These are phyloP conservation scores for Linnemannia hyalina DNA, from an alignment of 192 early-diverging fungal genomes.

Conservation along the genomic window DNA sequence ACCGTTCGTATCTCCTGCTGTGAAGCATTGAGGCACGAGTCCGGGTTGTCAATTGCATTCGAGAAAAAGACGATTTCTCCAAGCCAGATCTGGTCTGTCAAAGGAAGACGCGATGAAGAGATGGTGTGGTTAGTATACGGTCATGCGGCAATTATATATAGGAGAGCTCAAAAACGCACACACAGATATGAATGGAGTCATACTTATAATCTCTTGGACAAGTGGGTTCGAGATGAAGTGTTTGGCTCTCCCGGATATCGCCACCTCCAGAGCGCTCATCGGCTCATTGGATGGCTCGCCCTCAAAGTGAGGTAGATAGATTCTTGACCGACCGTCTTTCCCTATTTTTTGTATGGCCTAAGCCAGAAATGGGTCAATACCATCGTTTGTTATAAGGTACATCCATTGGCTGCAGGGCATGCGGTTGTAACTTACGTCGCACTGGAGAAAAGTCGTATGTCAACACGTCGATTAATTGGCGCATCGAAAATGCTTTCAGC, in stretches of 20 bases:
- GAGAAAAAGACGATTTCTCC: constrained; percentile 60
- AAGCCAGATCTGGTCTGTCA: constrained; percentile 57
- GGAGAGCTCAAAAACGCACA: not conserved
- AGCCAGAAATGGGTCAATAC: not conserved
- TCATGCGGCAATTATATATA: not conserved
- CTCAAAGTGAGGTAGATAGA: constrained; percentile 46
- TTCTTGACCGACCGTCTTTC: constrained; percentile 31
- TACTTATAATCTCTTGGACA: constrained; percentile 60
- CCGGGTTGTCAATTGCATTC: constrained; percentile 52
- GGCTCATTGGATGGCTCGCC: constrained; percentile 45
- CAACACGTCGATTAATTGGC: constrained; percentile 53
- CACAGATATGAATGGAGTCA: not conserved
- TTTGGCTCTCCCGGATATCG: constrained; percentile 58
- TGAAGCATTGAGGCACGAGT: constrained; percentile 42
- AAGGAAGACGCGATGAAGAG: not conserved
- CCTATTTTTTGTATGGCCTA: not conserved
- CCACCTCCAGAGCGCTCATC: constrained; percentile 59
- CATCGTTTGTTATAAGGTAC: not conserved
- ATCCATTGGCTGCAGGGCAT: not conserved
- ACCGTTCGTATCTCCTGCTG: constrained; percentile 47
- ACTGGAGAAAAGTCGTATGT: constrained; percentile 58
- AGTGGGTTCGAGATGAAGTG: constrained; percentile 55
- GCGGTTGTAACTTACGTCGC: constrained; percentile 13
- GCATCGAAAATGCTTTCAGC: constrained; percentile 50
- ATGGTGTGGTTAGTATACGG: not conserved